These are phyloP conservation scores for Thelonectria blattea DNA, from an alignment of 2,329 filamentous ascomycete species.

Conservation along the genomic window DNA sequence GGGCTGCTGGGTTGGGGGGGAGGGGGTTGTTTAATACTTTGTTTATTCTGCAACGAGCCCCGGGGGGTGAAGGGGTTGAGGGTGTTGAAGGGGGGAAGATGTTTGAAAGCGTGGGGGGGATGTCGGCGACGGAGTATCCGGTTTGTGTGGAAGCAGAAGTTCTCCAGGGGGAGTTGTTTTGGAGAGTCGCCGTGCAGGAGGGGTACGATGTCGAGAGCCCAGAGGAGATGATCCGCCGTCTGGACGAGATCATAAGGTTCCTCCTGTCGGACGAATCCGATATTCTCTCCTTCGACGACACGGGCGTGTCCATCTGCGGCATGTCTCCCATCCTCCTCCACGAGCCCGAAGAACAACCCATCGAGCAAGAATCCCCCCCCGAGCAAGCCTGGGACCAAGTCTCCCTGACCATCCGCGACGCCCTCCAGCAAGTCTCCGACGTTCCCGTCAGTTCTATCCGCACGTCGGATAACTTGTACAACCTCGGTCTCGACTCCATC, in stretches of 20 bases:
- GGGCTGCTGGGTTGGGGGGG: slow-evolving; percentile 44
- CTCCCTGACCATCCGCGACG: slow-evolving; percentile 50
- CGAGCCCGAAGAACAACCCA: too few relatives aligned
- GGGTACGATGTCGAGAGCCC: slow-evolving; percentile 52
- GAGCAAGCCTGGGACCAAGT: too few relatives aligned
- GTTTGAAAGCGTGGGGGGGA: slow-evolving; percentile 67
- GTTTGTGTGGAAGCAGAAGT: slow-evolving; percentile 83
- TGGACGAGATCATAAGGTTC: slow-evolving; percentile 65
- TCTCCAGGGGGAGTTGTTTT: slow-evolving; percentile 60
- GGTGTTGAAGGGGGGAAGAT: slow-evolving; percentile 45
- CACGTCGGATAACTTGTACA: slow-evolving; percentile 72
- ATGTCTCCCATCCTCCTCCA: slow-evolving; percentile 47
- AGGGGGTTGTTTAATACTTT: slow-evolving; percentile 59
- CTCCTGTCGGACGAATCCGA: slow-evolving; percentile 60
- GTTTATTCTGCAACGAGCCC: slow-evolving; percentile 58
- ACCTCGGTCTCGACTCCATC: slow-evolving; percentile 90
- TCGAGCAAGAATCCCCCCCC: background rate
- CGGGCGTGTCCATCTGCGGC: slow-evolving; percentile 68
- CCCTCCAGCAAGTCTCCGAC: slow-evolving; percentile 65
- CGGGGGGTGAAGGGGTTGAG: slow-evolving; percentile 6
- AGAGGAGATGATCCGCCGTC: slow-evolving; percentile 57
- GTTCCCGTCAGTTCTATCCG: slow-evolving; percentile 63
- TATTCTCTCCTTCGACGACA: slow-evolving; percentile 59
- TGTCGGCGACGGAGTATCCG: slow-evolving; percentile 78
- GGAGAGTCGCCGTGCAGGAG: slow-evolving; percentile 75